Evolutionary conservation across 352 stramenopile genomes (phyloP).

Genomic region (Phytophthora cactorum): DNA sequence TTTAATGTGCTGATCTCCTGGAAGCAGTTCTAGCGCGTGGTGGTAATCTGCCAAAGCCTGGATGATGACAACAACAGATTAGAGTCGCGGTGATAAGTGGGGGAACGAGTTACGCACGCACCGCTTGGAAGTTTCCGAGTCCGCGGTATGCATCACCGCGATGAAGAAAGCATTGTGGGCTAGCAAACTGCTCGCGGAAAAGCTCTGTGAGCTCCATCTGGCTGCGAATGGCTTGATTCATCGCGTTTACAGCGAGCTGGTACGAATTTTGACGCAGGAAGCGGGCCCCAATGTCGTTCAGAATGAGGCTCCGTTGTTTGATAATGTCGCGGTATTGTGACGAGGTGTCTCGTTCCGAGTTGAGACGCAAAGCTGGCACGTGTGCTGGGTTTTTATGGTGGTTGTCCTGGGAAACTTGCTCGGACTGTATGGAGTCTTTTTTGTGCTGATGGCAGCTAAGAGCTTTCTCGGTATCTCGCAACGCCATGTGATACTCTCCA

Average conservation of each 20-base stretch:
- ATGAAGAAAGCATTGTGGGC: constrained; percentile 69
- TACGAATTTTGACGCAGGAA: constrained; percentile 65
- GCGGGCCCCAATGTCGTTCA: constrained; percentile 73
- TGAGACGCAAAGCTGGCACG: constrained; percentile 18
- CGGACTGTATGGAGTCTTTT: constrained; percentile 24
- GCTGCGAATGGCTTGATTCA: constrained; percentile 79
- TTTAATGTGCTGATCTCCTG: constrained; percentile 53
- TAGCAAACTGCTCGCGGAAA: constrained; percentile 51
- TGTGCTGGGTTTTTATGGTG: constrained; percentile 12
- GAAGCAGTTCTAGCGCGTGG: constrained; percentile 64
- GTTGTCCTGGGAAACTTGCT: constrained; percentile 11
- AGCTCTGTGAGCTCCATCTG: constrained; percentile 54
- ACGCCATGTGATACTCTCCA: constrained; percentile 58
- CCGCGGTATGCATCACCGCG: constrained; percentile 79
- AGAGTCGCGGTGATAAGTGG: neutral
- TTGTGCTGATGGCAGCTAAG: constrained; percentile 53
- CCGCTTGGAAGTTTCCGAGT: constrained; percentile 74
- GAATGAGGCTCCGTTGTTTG: constrained; percentile 73
- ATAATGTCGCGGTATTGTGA: constrained; percentile 68
- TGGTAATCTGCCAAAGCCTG: constrained; percentile 85
- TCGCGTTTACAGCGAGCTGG: constrained; percentile 77
- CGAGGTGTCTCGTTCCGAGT: constrained; percentile 42
- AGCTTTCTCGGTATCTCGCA: constrained; percentile 69
- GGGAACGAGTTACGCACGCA: constrained; percentile 22
- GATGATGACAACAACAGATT: constrained; percentile 1